These are phyloP conservation scores for Trametes villosa DNA, from an alignment of 768 basidiomycete genomes.

Conservation along the genomic window DNA sequence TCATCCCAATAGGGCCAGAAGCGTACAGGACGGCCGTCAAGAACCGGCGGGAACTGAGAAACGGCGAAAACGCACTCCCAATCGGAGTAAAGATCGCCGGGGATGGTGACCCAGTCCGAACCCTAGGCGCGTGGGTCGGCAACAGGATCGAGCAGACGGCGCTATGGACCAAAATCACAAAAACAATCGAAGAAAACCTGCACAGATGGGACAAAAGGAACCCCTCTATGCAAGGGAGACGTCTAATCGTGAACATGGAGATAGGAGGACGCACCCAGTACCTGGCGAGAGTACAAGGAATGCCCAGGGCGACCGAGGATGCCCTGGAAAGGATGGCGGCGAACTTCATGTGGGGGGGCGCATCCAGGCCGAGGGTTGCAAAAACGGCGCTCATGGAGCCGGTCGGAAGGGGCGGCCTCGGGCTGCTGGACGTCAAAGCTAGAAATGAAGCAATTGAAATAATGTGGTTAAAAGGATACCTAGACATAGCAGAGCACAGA, in stretches of 20 bases:
- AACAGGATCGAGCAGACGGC: constrained; percentile 1
- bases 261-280: constrained; percentile 9
- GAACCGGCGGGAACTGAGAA: not conserved
- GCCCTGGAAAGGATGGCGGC: not conserved
- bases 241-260: not conserved
- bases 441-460: constrained; percentile 20
- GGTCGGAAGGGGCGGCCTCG: not conserved
- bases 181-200: not conserved
- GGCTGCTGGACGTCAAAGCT: not conserved
- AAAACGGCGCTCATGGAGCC: not conserved
- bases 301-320: constrained; percentile 18
- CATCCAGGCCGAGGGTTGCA: not conserved
- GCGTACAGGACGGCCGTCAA: constrained; percentile 24
- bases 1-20: constrained; percentile 31
- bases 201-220: constrained; percentile 4
- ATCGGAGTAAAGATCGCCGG: not conserved
- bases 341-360: not conserved
- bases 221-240: not conserved
- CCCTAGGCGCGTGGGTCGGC: constrained; percentile 25
- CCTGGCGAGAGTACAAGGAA: constrained; percentile 26
- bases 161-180: not conserved
- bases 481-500: not conserved
- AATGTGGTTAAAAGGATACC: constrained; percentile 21
- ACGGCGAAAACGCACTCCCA: not conserved
- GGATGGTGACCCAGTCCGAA: not conserved